Percentiles rank a stretch among this genome's conserved stretches.
phyloP scores from a whole-genome alignment of 2,329 filamentous ascomycete species.

The Chaetothyriales sp. region DNA sequence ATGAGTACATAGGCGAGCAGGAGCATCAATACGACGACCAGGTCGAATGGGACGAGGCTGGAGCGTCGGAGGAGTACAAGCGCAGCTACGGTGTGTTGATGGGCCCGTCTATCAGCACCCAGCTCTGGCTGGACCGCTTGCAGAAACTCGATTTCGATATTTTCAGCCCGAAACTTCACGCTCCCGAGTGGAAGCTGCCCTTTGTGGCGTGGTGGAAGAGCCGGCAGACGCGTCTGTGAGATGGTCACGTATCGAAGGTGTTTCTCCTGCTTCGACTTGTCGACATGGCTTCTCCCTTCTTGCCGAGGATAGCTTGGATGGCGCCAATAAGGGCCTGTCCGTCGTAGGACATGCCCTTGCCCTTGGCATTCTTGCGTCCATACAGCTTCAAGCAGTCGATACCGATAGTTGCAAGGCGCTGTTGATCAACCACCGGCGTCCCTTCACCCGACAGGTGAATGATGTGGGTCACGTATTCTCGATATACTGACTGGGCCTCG shows the following conservation, averaged over 20 bases:
- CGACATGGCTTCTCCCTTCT: slow-evolving; percentile 40
- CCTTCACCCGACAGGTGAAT: slow-evolving; percentile 15
- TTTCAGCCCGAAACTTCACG: slow-evolving; percentile 48
- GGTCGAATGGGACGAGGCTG: slow-evolving; percentile 45
- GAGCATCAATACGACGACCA: slow-evolving; percentile 43
- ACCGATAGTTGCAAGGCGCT: slow-evolving; percentile 9
- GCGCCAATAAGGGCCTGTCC: slow-evolving; percentile 59
- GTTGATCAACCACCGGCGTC: slow-evolving; percentile 14
- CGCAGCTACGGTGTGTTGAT: slow-evolving; percentile 50
- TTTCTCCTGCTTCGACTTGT: slow-evolving; percentile 41
- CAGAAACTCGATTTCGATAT: slow-evolving; percentile 77
- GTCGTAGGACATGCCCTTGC: slow-evolving; percentile 56
- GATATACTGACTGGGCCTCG: slow-evolving; percentile 9
- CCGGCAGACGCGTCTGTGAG: slow-evolving; percentile 37
- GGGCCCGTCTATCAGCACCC: slow-evolving; percentile 57
- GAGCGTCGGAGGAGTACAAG: slow-evolving; percentile 35
- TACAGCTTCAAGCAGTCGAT: slow-evolving; percentile 69
- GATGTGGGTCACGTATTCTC: slow-evolving; percentile 17
- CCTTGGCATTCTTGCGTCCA: slow-evolving; percentile 43
- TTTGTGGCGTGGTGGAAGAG: slow-evolving; percentile 59
- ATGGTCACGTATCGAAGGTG: slow-evolving; percentile 32
- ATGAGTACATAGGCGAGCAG: slow-evolving; percentile 71
- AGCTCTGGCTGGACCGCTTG: slow-evolving; percentile 63
- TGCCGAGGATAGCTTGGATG: slow-evolving; percentile 63
- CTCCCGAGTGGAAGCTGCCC: slow-evolving; percentile 70